Evolutionary conservation across 306 rosid genomes (phyloP).

Genomic region (Casuarina glauca): DNA sequence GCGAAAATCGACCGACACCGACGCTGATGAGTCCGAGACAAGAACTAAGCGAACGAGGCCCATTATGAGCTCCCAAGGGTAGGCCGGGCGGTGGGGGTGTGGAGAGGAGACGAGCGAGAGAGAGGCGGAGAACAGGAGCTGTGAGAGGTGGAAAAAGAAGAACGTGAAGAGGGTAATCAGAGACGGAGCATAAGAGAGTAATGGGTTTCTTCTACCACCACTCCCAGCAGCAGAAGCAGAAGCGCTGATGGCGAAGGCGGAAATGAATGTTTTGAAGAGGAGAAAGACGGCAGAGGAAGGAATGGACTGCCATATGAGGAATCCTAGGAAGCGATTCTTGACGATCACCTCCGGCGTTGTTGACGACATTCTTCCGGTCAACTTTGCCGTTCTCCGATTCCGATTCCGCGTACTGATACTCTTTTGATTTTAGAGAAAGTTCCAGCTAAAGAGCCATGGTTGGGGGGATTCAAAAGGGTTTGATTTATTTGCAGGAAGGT

Average conservation of each 20-base stretch:
- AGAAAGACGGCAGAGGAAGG: conserved; percentile 64
- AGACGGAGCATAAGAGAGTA: conserved; percentile 33
- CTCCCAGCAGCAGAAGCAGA: neutral
- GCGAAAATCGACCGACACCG: conserved; percentile 35
- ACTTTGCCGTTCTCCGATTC: neutral
- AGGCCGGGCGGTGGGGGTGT: conserved; percentile 38
- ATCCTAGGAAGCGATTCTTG: conserved; percentile 66
- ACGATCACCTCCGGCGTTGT: conserved; percentile 43
- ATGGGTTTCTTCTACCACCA: conserved; percentile 21
- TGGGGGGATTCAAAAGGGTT: neutral
- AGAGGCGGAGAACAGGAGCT: conserved; percentile 66
- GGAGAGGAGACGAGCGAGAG: conserved; percentile 69
- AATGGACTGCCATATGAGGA: conserved; percentile 85
- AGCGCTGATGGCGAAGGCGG: conserved; percentile 13
- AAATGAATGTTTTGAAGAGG: conserved; percentile 42
- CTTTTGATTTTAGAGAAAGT: neutral
- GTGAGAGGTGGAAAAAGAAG: conserved; percentile 59
- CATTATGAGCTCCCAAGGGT: conserved; percentile 40
- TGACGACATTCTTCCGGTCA: neutral
- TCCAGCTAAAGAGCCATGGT: neutral
- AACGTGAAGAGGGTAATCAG: conserved; percentile 37
- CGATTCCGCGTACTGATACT: neutral
- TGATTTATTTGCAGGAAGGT: neutral
- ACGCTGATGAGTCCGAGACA: conserved; percentile 34
- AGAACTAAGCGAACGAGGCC: conserved; percentile 48